Conservation (phyloP, 257 asterid genomes). For the Solanum gandarillasii region DNA sequence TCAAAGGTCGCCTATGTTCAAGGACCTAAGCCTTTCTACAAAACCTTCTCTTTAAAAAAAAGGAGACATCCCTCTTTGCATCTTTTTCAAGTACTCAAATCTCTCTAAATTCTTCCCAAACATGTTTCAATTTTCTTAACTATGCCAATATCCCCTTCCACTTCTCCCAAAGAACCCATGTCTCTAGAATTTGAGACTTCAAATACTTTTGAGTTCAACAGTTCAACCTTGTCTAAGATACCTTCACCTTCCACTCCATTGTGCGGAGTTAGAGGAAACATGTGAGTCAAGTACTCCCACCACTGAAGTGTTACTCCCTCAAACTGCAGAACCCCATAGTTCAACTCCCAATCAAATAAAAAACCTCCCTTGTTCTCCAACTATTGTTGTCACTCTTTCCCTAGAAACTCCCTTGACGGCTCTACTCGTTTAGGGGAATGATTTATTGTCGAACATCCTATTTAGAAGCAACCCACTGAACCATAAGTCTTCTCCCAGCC, state of each 20-base stretch:
- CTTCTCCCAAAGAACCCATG: background rate
- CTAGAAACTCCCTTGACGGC: background rate
- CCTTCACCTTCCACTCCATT: background rate
- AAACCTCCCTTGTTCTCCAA: too few species aligned
- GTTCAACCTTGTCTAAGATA: too few species aligned
- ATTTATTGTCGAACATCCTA: background rate
- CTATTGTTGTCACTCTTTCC: background rate
- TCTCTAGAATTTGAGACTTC: background rate
- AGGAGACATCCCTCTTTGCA: too few species aligned
- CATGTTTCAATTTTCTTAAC: background rate
- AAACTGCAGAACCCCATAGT: background rate
- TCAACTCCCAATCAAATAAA: background rate
- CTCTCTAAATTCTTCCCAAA: too few species aligned
- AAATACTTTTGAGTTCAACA: too few species aligned
- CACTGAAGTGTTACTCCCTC: too few species aligned
- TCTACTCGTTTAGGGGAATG: background rate
- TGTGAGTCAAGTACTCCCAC: background rate
- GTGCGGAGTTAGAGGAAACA: background rate
- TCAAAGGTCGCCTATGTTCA: background rate
- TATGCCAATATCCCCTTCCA: background rate
- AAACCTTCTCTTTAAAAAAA: background rate
- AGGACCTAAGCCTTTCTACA: background rate
- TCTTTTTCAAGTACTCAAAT: too few species aligned
- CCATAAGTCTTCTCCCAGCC: fast-evolving
- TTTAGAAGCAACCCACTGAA: background rate